Conservation (phyloP, 208 protist genomes). For the Crithidia fasciculata region DNA sequence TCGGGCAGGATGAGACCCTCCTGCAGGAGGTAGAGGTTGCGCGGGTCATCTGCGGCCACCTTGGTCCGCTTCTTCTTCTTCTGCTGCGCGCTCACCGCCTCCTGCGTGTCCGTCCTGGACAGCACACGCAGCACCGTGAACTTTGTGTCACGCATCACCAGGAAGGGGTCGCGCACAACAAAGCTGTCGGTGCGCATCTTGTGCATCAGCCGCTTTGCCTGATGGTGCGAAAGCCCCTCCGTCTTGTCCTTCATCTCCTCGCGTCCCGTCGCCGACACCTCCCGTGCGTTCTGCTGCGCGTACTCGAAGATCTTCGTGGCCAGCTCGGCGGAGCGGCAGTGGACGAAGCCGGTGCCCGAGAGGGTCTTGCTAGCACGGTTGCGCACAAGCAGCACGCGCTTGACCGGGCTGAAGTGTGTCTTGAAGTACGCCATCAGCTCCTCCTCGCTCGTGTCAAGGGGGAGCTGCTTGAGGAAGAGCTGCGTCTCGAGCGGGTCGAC, state of each 20-base stretch:
- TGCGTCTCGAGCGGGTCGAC: conserved; percentile 87
- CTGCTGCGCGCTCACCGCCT: conserved; percentile 67
- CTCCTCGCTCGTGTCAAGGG: conserved; percentile 87
- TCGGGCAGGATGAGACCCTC: conserved; percentile 86
- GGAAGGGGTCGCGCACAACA: conserved; percentile 78
- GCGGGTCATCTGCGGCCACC: conserved; percentile 87
- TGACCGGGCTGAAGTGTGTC: conserved; percentile 73
- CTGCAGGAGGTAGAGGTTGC: conserved; percentile 88
- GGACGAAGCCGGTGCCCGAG: conserved; percentile 86
- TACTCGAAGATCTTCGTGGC: conserved; percentile 79
- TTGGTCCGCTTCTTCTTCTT: conserved; percentile 93
- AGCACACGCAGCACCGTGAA: conserved; percentile 88
- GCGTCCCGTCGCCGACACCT: conserved; percentile 71
- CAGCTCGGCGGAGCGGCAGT: conserved; percentile 74
- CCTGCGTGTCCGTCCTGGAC: conserved; percentile 81
- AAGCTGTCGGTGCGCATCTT: conserved; percentile 79
- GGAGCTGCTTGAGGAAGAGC: conserved; percentile 87
- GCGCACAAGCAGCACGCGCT: conserved; percentile 86
- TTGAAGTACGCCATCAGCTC: conserved; percentile 78
- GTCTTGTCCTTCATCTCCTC: conserved; percentile 74
- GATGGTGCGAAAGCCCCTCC: conserved; percentile 78
- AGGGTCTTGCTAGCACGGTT: conserved; percentile 72
- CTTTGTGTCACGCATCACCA: conserved; percentile 81
- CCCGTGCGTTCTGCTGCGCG: conserved; percentile 88
- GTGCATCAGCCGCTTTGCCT: conserved; percentile 77